A percentile compares a stretch with the other conserved stretches of the same genome.
phyloP scores from a whole-genome alignment of 169 alveolate species.

The Babesia gibsoni region DNA sequence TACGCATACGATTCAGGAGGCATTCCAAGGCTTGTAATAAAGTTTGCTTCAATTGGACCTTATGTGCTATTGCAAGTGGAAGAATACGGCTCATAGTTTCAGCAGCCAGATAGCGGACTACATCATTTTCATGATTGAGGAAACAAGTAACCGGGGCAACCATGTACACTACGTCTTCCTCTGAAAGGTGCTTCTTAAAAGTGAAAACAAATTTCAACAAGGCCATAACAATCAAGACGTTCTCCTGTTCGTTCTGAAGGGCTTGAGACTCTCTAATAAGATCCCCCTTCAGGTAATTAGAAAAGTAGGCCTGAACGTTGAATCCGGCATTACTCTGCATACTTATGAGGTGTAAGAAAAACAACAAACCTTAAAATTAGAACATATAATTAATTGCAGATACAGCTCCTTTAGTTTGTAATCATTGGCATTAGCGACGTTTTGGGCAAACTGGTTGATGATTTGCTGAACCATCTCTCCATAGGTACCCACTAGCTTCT shows the following conservation, averaged over 20 bases:
- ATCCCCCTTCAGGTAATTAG: constrained; percentile 45
- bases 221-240: constrained; percentile 49
- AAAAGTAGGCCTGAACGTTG: constrained; percentile 39
- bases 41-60: constrained; percentile 25
- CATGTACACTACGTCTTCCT: constrained; percentile 28
- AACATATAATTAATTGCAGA: constrained; percentile 58
- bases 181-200: constrained; percentile 33
- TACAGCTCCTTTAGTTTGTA: constrained; percentile 60
- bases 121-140: constrained; percentile 46
- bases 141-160: constrained; percentile 28
- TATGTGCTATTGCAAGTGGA: constrained; percentile 25
- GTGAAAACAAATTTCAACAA: constrained; percentile 49
- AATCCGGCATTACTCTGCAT: constrained; percentile 30
- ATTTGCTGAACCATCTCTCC: constrained; percentile 47
- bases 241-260: constrained; percentile 24
- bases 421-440: constrained; percentile 45
- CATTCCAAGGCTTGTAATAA: constrained; percentile 50
- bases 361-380: constrained; percentile 43
- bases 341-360: background rate
- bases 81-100: constrained; percentile 50
- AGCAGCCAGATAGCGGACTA: constrained; percentile 53
- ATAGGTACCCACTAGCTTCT: constrained; percentile 51
- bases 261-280: constrained; percentile 32
- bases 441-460: constrained; percentile 47
- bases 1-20: constrained; percentile 38